Conservation (phyloP, 2,329 filamentous ascomycete genomes). For the Nemania sp. region DNA sequence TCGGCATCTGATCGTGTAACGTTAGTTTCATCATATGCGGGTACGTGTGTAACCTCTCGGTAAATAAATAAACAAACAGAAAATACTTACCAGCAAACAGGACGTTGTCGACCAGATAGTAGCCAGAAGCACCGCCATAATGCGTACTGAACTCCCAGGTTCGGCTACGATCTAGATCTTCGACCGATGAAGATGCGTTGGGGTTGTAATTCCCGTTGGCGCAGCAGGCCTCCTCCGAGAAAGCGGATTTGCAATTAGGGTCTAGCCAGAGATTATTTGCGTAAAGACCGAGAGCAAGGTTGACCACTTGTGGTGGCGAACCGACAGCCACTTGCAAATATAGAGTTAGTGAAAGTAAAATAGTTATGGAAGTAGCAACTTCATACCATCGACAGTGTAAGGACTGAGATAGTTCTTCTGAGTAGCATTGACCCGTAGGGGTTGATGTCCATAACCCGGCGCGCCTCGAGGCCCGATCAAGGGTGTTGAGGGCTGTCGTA, state of each 20-base stretch:
- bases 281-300: constrained; percentile 24
- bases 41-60: not conserved
- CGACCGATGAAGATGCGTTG: constrained; percentile 14
- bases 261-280: constrained; percentile 26
- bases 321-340: constrained; percentile 21
- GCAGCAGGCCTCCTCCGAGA: constrained; percentile 15
- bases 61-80: not conserved
- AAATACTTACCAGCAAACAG: constrained; percentile 19
- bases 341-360: constrained; percentile 1
- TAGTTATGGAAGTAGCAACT: not conserved
- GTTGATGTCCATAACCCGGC: constrained; percentile 16
- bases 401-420: constrained; percentile 25
- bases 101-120: constrained; percentile 21
- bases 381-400: constrained; percentile 26
- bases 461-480: constrained; percentile 10
- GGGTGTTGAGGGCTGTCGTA: constrained; percentile 10
- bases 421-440: constrained; percentile 18
- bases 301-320: constrained; percentile 22
- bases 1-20: constrained; percentile 2
- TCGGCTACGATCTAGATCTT: constrained; percentile 3
- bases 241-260: constrained; percentile 22
- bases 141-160: constrained; percentile 14
- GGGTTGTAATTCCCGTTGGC: constrained; percentile 23
- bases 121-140: constrained; percentile 21
- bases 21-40: too few relatives aligned